Evolutionary conservation across 2,329 filamentous ascomycete genomes (phyloP).

Genomic region (Ascochyta clinopodiicola): DNA sequence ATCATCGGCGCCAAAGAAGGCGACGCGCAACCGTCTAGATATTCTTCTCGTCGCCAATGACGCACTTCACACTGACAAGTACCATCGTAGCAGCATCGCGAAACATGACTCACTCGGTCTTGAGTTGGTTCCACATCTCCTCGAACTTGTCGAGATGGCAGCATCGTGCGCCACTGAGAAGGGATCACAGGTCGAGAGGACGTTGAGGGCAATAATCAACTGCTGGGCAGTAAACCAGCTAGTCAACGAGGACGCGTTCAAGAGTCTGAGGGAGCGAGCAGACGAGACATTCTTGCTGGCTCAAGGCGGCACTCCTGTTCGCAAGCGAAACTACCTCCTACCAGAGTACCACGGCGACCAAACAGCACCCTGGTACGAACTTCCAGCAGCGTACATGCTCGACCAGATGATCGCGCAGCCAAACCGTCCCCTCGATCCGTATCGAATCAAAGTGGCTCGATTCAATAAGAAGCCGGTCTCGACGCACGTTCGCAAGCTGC

Average conservation of each 20-base stretch:
- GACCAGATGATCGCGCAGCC: slow-evolving; percentile 80
- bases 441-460: slow-evolving; percentile 68
- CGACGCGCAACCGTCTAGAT: slow-evolving; percentile 73
- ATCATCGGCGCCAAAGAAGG: slow-evolving; percentile 52
- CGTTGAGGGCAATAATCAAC: slow-evolving; percentile 64
- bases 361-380: slow-evolving; percentile 76
- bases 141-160: slow-evolving; percentile 66
- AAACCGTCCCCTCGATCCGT: slow-evolving; percentile 73
- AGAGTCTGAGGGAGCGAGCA: slow-evolving; percentile 66
- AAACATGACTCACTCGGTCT: slow-evolving; percentile 19
- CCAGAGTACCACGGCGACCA: slow-evolving; percentile 79
- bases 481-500: slow-evolving; percentile 71
- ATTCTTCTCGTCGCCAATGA: slow-evolving; percentile 82
- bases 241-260: slow-evolving; percentile 61
- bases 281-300: slow-evolving; percentile 51
- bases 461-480: slow-evolving; percentile 70
- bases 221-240: slow-evolving; percentile 75
- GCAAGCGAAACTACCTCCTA: slow-evolving; percentile 69
- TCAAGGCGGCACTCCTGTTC: slow-evolving; percentile 46
- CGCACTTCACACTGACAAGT: slow-evolving; percentile 63
- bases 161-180: slow-evolving; percentile 62
- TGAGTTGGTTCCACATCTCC: slow-evolving; percentile 63
- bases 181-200: slow-evolving; percentile 69
- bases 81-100: slow-evolving; percentile 21
- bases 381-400: slow-evolving; percentile 82